Base-by-base conservation (phyloP, 768 basidiomycete species). In the Tephrocybe sp. region DNA sequence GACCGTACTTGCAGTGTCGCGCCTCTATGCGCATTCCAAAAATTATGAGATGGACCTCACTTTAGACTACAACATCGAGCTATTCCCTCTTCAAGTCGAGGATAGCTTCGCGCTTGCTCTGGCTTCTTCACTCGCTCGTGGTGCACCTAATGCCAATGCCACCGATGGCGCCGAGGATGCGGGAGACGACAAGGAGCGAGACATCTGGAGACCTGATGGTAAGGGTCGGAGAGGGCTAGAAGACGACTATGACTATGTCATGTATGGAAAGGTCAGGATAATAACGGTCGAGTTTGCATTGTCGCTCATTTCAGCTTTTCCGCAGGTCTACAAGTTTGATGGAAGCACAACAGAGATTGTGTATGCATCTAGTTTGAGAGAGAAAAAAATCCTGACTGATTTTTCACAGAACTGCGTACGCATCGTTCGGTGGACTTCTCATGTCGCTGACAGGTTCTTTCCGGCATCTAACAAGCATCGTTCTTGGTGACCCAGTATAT, bases 191-290 rank as follows among this genome's bases (percentile, higher is more conserved):
- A 84, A 89, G 65, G 88, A 90, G 56, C 71, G 84, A 47, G 78
- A 89, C 62, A 80, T 87, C 15, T 93, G 91, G 91, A 72, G 91
- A 61, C 91, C 91, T 43, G 90, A 91, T 62, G 86, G 86, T 30
- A 93, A 86, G 69, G 91, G 81, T 12, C 79, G 76, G 57, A 77
- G 80, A 64, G 95, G 86, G 9, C 66, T 99, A 22, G 96, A 98
- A 55, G 89, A 93, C 51, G 94, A 98, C 57, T 99, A 93, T 62
- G 95, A 98, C 63, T 99, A 98, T 74, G 96, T 99, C 57, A 98
- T 98, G 94, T 94, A 92, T 66, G 96, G 96, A 26, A 98, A 95
- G 84, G 93, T 95, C 56, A 50, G 77, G 31, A 19, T 31, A 11
- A 22, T 5, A 35, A 28, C 35, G 9, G 7, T 18, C 47, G 42